Evolutionary conservation across 2,329 filamentous ascomycete species (phyloP).

Genomic region (Huntiella savannae): DNA sequence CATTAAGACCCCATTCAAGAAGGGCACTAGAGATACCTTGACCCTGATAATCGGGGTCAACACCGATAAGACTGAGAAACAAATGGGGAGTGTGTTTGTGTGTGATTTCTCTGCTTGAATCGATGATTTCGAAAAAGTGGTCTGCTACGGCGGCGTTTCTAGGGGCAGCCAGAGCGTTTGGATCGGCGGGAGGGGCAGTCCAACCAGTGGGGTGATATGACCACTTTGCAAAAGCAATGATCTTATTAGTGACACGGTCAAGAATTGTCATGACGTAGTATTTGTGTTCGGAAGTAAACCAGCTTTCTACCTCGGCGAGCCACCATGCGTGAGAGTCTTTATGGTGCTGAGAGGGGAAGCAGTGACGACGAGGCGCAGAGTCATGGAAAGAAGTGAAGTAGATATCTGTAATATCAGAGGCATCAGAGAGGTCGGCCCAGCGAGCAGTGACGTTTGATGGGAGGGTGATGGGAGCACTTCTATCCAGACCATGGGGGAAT

Average conservation of each 20-base stretch:
- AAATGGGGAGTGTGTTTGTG: slow-evolving; percentile 10
- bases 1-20: slow-evolving; percentile 8
- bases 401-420: slow-evolving; percentile 7
- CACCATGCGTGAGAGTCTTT: slow-evolving; percentile 5
- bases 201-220: slow-evolving; percentile 10
- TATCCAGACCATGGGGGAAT: too few species aligned
- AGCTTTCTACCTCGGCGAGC: slow-evolving; percentile 5
- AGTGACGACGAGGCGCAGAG: slow-evolving; percentile 4
- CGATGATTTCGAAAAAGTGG: slow-evolving; percentile 9
- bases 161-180: neutral
- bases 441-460: neutral
- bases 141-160: slow-evolving; percentile 4
- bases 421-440: slow-evolving; percentile 6
- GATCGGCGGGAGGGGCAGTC: neutral
- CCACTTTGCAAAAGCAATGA: slow-evolving; percentile 11
- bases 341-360: slow-evolving; percentile 7
- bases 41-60: slow-evolving; percentile 5
- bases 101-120: slow-evolving; percentile 5
- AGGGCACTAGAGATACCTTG: slow-evolving; percentile 3
- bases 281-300: slow-evolving; percentile 2
- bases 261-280: slow-evolving; percentile 8
- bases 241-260: neutral
- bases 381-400: slow-evolving; percentile 9
- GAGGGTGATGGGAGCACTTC: too few species aligned
- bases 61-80: slow-evolving; percentile 9